Percentiles rank a stretch among this genome's conserved stretches.
Evolutionary conservation across 345 rosid genomes (phyloP).

Genomic region (Arabis alpina): DNA sequence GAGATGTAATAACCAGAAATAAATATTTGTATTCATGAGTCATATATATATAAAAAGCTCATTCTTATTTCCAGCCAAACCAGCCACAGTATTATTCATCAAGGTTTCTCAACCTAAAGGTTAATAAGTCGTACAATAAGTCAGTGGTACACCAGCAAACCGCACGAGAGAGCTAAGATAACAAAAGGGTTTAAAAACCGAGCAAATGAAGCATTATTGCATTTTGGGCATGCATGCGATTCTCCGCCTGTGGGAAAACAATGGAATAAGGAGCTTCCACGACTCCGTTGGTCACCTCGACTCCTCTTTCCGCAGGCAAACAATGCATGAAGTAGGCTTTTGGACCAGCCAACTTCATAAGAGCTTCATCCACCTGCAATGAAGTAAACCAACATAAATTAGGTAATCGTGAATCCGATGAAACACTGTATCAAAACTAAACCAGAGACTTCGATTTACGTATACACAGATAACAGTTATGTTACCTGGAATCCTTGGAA

Average conservation of each 20-base stretch:
- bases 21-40: slow-evolving; percentile 16
- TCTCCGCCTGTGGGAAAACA: slow-evolving; percentile 94
- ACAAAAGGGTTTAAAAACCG: slow-evolving; percentile 47
- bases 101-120: slow-evolving; percentile 20
- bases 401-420: background rate
- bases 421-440: background rate
- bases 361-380: slow-evolving; percentile 78
- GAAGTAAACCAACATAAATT: too few species aligned
- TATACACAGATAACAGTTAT: background rate
- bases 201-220: slow-evolving; percentile 84
- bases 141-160: slow-evolving; percentile 17
- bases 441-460: background rate
- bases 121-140: slow-evolving; percentile 13
- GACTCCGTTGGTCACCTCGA: slow-evolving; percentile 84
- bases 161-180: slow-evolving; percentile 21
- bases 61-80: slow-evolving; percentile 29
- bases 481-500: slow-evolving; percentile 94
- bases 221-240: slow-evolving; percentile 94
- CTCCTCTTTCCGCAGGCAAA: slow-evolving; percentile 97
- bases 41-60: slow-evolving; percentile 31
- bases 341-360: slow-evolving; percentile 86
- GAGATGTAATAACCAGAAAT: slow-evolving; percentile 38
- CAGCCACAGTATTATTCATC: slow-evolving; percentile 3
- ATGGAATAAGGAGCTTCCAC: slow-evolving; percentile 90
- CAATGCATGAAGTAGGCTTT: slow-evolving; percentile 97